Percentiles rank a stretch among this genome's conserved stretches.
Conservation (phyloP, 441 rosid species). For the Pelargonium citronellum region DNA sequence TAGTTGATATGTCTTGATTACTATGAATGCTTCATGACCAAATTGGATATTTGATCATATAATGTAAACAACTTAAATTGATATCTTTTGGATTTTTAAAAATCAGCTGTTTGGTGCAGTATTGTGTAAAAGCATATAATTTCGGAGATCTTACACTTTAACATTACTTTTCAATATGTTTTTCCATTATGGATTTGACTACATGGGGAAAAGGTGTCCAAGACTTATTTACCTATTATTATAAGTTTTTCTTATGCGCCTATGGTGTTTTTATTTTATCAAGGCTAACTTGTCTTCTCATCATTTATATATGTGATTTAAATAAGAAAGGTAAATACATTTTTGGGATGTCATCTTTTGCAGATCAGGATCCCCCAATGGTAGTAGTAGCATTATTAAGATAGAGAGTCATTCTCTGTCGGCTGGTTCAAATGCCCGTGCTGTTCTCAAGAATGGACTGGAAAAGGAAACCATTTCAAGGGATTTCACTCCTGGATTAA, state of each 20-base stretch:
- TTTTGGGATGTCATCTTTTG: conserved; percentile 19
- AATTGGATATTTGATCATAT: not conserved
- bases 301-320: not conserved
- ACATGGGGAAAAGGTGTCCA: not conserved
- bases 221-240: not conserved
- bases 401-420: conserved; percentile 52
- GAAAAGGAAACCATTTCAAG: conserved; percentile 50
- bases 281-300: not conserved
- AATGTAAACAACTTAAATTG: not conserved
- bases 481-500: conserved; percentile 44
- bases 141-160: not conserved
- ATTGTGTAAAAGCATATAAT: not conserved
- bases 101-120: not conserved
- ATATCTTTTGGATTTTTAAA: not conserved
- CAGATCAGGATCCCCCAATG: conserved; percentile 65
- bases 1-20: no score
- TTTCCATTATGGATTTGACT: not conserved
- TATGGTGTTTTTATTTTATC: not conserved
- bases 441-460: conserved; percentile 47
- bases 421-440: conserved; percentile 44
- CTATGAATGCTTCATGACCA: no score
- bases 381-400: conserved; percentile 50
- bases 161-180: not conserved
- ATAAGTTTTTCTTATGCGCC: not conserved
- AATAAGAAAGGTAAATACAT: not conserved